Evolutionary conservation across 179 eudicot genomes (phyloP), one percentile per base, ranked within the genome.

Genomic region (Carnegiea gigantea): DNA sequence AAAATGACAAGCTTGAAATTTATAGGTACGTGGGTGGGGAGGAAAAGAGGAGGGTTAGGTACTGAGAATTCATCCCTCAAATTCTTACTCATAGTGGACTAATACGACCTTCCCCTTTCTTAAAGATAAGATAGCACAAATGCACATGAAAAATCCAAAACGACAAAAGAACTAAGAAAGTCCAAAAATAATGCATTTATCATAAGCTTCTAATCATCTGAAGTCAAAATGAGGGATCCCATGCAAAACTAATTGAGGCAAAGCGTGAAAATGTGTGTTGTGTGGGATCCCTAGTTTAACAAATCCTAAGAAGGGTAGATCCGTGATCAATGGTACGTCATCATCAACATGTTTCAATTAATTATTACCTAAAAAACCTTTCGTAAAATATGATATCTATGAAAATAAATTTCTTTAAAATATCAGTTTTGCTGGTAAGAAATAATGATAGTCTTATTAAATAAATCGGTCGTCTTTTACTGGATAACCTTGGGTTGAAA

Each of bases 211-310:
- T 40, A 81, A 33, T 28, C 30, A 76, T 51, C 3, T 23, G 4
- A 77, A 36, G 84, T 82, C 80, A 77, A 82, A 24, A 36, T 33
- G 78, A 26, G 74, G 62, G 59, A 71, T 33, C 84, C 79, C 77
- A 67, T 67, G 36, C 62, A 62, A 67, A 67, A 13, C 38, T 67
- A 26, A 67, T 67, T 67, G 72, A 67, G 38, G 20, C 72, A 67
- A 28, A 6, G 17, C 28, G 10, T n/a, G 68, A 11, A 62, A 62
- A 21, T 49, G 14, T 57, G 8, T 20, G 62, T 57, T 57, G 8
- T 20, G 62, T 57, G 62, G 62, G 62, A 57, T 57, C 80, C 76
- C 80, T 68, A 68, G 57, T 26, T 51, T 73, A 81, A 76, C 70
- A 59, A 77, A 54, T 67, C 78, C 78, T 59, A 23, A 0, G 6